phyloP scores from a whole-genome alignment of 345 rosid genomes.

The Leavenworthia alabamica region DNA sequence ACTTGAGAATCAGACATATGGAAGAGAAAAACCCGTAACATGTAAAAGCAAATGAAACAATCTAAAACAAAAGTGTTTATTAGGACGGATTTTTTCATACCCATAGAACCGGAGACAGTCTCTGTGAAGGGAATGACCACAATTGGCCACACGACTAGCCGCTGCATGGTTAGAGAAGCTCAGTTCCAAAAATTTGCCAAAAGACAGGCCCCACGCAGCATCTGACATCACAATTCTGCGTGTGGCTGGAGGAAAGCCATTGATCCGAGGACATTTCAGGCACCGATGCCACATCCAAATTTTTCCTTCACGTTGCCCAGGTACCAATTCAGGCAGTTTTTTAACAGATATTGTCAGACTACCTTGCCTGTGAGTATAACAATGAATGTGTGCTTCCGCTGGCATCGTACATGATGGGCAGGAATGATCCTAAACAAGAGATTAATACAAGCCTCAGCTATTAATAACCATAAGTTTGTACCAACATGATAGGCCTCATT shows the following conservation, averaged over 20 bases:
- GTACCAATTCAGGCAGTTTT: slow-evolving; percentile 61
- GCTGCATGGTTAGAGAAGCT: slow-evolving; percentile 99
- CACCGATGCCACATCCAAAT: slow-evolving; percentile 99
- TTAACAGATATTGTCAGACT: slow-evolving; percentile 90
- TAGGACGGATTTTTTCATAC: slow-evolving; percentile 36
- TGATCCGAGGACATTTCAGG: slow-evolving; percentile 71
- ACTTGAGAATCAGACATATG: slow-evolving; percentile 9
- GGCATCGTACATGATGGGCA: slow-evolving; percentile 86
- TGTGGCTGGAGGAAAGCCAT: slow-evolving; percentile 91
- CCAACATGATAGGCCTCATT: slow-evolving; percentile 5
- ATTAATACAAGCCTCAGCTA: slow-evolving; percentile 15
- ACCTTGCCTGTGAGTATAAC: slow-evolving; percentile 93
- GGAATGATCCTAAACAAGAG: slow-evolving; percentile 44
- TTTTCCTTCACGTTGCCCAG: slow-evolving; percentile 87
- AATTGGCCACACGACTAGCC: slow-evolving; percentile 97
- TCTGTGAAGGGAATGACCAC: slow-evolving; percentile 97
- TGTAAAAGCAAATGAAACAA: neutral
- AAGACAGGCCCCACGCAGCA: slow-evolving; percentile 99
- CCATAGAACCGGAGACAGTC: slow-evolving; percentile 99
- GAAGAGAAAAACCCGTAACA: neutral
- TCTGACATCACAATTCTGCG: slow-evolving; percentile 91
- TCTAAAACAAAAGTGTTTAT: neutral
- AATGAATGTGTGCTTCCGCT: slow-evolving; percentile 93
- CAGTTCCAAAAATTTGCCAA: slow-evolving; percentile 93
- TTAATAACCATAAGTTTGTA: slow-evolving; percentile 4